phyloP scores from a whole-genome alignment of 208 protist genomes.

The Wallacemonas sp. region DNA sequence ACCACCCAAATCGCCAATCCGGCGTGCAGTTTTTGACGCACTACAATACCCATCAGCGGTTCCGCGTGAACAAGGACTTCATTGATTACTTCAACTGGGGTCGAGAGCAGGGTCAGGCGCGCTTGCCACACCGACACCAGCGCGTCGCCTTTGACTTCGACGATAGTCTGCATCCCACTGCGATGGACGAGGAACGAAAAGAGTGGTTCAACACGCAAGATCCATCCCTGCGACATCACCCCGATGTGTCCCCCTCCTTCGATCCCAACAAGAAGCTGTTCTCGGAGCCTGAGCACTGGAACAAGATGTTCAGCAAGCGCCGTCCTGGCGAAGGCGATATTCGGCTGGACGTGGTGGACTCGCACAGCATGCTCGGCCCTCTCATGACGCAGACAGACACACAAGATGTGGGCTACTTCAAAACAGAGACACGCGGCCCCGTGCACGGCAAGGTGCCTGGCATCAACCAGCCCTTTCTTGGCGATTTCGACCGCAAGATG shows the following conservation, averaged over 20 bases:
- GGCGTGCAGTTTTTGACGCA: constrained; percentile 90
- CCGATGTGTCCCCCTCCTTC: constrained; percentile 61
- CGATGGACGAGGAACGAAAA: constrained; percentile 23
- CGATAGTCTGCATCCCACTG: constrained; percentile 80
- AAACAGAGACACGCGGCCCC: constrained; percentile 65
- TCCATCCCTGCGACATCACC: constrained; percentile 51
- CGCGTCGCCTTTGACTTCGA: constrained; percentile 91
- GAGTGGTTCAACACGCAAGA: constrained; percentile 77
- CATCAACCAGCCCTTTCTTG: constrained; percentile 81
- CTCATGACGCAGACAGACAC: constrained; percentile 83
- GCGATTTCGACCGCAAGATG: constrained; percentile 88
- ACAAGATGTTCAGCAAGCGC: constrained; percentile 88
- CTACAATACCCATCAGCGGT: constrained; percentile 89
- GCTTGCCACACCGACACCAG: constrained; percentile 87
- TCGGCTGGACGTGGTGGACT: constrained; percentile 53
- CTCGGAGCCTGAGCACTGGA: constrained; percentile 89
- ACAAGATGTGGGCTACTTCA: constrained; percentile 57
- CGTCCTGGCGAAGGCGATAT: constrained; percentile 86
- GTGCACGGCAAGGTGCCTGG: constrained; percentile 74
- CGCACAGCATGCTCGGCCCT: constrained; percentile 68
- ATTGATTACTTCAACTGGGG: constrained; percentile 94
- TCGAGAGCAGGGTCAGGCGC: constrained; percentile 87
- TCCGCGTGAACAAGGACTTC: constrained; percentile 87
- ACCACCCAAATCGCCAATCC: constrained; percentile 87
- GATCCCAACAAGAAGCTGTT: constrained; percentile 84